These are phyloP conservation scores for Torulaspora pretoriensis DNA, from an alignment of 1,139 yeast species.

Conservation along the genomic window DNA sequence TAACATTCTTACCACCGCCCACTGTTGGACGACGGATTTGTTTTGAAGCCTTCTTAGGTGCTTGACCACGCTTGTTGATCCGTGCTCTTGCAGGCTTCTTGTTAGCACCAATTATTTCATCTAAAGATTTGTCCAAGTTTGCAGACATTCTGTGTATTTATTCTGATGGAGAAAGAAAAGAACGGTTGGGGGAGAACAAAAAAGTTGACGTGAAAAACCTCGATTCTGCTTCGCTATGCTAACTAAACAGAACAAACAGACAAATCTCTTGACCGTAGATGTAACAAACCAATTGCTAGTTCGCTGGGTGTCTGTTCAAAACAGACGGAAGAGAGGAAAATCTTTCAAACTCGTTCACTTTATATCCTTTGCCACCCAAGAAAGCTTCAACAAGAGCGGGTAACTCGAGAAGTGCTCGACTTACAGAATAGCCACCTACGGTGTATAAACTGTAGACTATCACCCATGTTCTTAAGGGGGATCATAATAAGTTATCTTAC, in stretches of 20 bases:
- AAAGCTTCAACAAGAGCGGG: background rate
- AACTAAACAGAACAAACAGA: conserved; percentile 4
- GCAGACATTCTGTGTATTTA: conserved; percentile 46
- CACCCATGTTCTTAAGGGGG: too few species aligned
- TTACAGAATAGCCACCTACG: too few species aligned
- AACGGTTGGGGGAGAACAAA: conserved; percentile 8
- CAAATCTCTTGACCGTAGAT: conserved; percentile 1
- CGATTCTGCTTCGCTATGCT: conserved; percentile 4
- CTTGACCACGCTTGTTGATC: conserved; percentile 37
- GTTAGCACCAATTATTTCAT: conserved; percentile 77
- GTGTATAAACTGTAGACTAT: too few species aligned
- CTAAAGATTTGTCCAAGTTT: conserved; percentile 87
- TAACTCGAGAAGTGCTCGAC: background rate
- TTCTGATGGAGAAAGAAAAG: conserved; percentile 3
- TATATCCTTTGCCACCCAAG: background rate
- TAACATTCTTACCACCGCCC: conserved; percentile 24
- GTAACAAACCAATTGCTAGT: conserved; percentile 3
- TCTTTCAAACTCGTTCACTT: background rate
- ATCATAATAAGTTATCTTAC: too few species aligned
- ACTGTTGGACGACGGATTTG: conserved; percentile 29
- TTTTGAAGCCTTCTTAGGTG: conserved; percentile 32
- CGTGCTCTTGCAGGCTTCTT: conserved; percentile 43
- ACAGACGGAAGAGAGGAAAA: background rate
- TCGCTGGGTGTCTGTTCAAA: background rate
- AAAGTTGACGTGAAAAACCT: background rate